Base-by-base conservation (phyloP, 805 yeast genomes). In the Kuraishia cidri region DNA sequence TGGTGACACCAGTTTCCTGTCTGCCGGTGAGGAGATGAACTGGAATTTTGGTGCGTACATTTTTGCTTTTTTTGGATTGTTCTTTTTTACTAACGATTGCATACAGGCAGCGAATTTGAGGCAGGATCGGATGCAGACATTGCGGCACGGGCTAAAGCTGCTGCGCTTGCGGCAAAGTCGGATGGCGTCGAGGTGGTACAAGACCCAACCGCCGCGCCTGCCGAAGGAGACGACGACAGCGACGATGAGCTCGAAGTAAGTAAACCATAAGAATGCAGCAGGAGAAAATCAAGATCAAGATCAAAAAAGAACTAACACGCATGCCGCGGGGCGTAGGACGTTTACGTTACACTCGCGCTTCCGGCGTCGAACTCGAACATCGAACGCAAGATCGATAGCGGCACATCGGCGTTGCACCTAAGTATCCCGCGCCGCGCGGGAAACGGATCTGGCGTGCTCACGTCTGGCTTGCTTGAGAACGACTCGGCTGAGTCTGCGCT, bases 91-190 rank as follows among this genome's bases (percentile, higher is more conserved):
- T 25, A 32, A 22, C 30, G 12, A 19, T 26, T 8, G 12, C 14
- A 6, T 24, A 30, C 37, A 33, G 27, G 52, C 4, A 49, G 64
- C 36, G 75, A 73, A 13, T 79, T 72, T 43, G 95, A 85, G 58
- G 95, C 96, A 5, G 96, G 96, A 8, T 82, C 94, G 3, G 85
- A 79, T 41, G 94, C 80, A 32, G 96, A 87, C 54, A 75, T 86
- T 33, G 73, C 69, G 42, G 69, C 72, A 13, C 30, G 10, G n/a
- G n/a, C n/a, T n/a, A n/a, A n/a, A n/a, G n/a, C n/a, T n/a, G n/a
- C n/a, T n/a, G n/a, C n/a, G n/a, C n/a, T n/a, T n/a, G n/a, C n/a
- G n/a, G n/a, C n/a, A n/a, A n/a, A n/a, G n/a, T n/a, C n/a, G n/a
- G n/a, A n/a, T n/a, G n/a, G n/a, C n/a, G n/a, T n/a, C n/a, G n/a